Evolutionary conservation across 306 rosid species (phyloP).

Genomic region (Trichosanthes cucumerina): DNA sequence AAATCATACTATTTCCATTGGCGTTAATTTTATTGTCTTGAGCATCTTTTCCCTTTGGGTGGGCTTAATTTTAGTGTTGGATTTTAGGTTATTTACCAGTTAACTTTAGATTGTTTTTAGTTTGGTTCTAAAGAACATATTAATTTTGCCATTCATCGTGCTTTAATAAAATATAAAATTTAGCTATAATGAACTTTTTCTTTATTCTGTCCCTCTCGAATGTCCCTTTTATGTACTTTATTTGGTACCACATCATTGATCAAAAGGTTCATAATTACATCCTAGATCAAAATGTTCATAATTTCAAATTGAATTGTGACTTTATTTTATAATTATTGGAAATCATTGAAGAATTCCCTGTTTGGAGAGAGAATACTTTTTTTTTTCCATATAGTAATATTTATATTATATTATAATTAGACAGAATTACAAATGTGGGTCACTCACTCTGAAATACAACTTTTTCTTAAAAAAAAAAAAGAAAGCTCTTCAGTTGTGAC

Average conservation of each 20-base stretch:
- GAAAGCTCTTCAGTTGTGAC: neutral
- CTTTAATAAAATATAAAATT: neutral
- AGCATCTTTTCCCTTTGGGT: neutral
- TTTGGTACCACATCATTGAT: neutral
- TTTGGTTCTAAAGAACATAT: neutral
- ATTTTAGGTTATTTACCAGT: neutral
- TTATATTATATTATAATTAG: neutral
- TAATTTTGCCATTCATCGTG: neutral
- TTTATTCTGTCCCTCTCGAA: neutral
- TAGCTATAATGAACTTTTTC: neutral
- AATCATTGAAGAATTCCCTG: neutral
- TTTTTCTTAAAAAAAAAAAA: neutral
- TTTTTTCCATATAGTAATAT: neutral
- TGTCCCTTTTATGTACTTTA: neutral
- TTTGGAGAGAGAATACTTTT: neutral
- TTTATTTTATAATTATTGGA: neutral
- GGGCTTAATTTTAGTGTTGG: neutral
- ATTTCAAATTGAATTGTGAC: neutral
- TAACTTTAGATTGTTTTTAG: neutral
- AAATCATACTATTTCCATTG: neutral
- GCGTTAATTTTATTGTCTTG: neutral
- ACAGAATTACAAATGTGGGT: slow-evolving; percentile 7
- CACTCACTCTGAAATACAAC: slow-evolving; percentile 1
- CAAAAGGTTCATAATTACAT: neutral
- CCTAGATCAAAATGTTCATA: neutral